phyloP scores from a whole-genome alignment of 169 alveolate species.

The Cryptosporidium parvum region DNA sequence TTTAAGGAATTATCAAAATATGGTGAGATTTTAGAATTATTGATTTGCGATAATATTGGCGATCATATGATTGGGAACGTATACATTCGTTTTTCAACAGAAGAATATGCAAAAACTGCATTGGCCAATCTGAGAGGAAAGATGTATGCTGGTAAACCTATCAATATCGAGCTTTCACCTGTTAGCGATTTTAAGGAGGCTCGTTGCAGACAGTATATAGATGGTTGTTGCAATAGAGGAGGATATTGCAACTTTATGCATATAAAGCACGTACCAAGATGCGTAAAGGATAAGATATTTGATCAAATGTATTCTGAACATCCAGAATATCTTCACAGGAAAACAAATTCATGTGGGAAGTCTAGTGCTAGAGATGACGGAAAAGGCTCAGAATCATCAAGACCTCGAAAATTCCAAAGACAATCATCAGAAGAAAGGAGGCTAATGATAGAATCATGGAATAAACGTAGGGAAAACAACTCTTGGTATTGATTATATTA shows the following conservation, averaged over 20 bases:
- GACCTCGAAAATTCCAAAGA: constrained; percentile 80
- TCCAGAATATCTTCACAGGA: constrained; percentile 93
- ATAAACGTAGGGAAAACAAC: constrained; percentile 84
- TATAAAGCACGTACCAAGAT: constrained; percentile 96
- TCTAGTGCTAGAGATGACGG: constrained; percentile 67
- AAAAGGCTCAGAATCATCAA: constrained; percentile 72
- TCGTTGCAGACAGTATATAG: constrained; percentile 97
- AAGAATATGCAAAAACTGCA: constrained; percentile 96
- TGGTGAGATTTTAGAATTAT: constrained; percentile 98
- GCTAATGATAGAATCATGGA: constrained; percentile 93
- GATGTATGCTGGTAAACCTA: constrained; percentile 92
- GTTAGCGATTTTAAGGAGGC: constrained; percentile 99
- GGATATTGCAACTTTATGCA: constrained; percentile 99
- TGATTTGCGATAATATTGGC: constrained; percentile 99
- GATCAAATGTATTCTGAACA: constrained; percentile 97
- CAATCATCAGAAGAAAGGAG: constrained; percentile 92
- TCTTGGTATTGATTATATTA: neutral
- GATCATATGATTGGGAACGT: constrained; percentile 99
- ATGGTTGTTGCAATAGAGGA: constrained; percentile 98
- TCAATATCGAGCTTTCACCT: constrained; percentile 98
- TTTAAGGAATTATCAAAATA: constrained; percentile 95
- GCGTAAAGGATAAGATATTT: constrained; percentile 90
- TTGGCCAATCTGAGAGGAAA: constrained; percentile 93
- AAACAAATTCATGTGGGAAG: constrained; percentile 59
- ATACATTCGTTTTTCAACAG: constrained; percentile 95